Base-by-base conservation (phyloP, 2,329 filamentous ascomycete species). In the Achaetomium macrosporum region DNA sequence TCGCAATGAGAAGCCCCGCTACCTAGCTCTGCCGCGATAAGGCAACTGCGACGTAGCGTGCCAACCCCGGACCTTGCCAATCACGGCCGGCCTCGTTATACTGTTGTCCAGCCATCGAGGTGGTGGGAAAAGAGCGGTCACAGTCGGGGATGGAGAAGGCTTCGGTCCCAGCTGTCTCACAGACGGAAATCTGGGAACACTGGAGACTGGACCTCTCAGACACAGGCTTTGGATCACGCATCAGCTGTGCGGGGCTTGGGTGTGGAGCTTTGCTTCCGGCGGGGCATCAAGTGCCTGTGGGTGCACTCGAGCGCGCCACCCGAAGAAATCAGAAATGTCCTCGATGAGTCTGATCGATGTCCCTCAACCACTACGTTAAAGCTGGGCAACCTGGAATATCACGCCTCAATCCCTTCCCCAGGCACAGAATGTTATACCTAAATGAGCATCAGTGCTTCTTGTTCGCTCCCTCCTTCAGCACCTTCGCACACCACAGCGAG, bases 1-100 rank as follows among this genome's bases (percentile, higher is more conserved):
- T 48, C 37, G 50, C 51, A 56, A 53, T 55, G 7, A 4, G 51
- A 11, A 36, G 16, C 50, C 57, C 53, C 46, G 48, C 52, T 54
- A n/a, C n/a, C n/a, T n/a, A 51, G 39, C 35, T 42, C 37, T 50
- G 53, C 44, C 40, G 54, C 53, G 58, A 60, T 58, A 58, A 58
- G 54, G 13, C 35, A 11, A n/a, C 11, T 13, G 51, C 29, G 54
- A 46, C 45, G 41, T 51, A 46, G 51, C 43, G 36, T 10, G 40
- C 41, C 20, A 42, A 42, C 8, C 19, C 37, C 33, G 16, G 19
- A 7, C 8, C 12, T 13, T 30, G 44, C 53, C 53, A 42, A 45
- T 35, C 40, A 12, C 48, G 44, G 48, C 48, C 29, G 31, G 37
- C 17, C 46, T 16, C 15, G 12, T 40, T 39, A 17, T 20, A 12